A percentile compares a stretch with the other conserved stretches of the same genome.
These are phyloP conservation scores for Moesziomyces sp. DNA, from an alignment of 1,284 basidiomycete species.

Conservation along the genomic window DNA sequence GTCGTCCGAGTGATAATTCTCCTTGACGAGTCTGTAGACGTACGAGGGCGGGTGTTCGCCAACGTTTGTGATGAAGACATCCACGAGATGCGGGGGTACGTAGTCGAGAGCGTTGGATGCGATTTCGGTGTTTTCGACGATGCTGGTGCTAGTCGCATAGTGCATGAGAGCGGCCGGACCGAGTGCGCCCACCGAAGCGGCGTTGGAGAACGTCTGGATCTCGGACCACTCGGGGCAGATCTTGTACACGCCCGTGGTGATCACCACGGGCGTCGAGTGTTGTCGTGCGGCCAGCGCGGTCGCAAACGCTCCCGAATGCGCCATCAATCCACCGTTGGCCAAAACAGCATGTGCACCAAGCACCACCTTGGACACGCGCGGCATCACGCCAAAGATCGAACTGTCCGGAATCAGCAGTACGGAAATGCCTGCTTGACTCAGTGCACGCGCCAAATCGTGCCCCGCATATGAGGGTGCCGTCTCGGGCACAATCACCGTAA, in stretches of 20 bases:
- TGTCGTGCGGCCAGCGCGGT: constrained; percentile 88
- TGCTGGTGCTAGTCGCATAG: constrained; percentile 62
- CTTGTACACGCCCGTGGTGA: constrained; percentile 95
- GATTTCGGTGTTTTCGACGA: constrained; percentile 86
- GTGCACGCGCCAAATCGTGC: constrained; percentile 78
- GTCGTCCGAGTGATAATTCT: constrained; percentile 61
- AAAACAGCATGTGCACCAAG: constrained; percentile 91
- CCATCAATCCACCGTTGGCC: constrained; percentile 94
- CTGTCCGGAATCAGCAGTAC: constrained; percentile 95
- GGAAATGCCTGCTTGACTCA: constrained; percentile 83
- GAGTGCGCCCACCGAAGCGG: constrained; percentile 4
- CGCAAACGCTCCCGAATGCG: constrained; percentile 83
- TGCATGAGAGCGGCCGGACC: constrained; percentile 71
- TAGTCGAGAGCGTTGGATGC: constrained; percentile 94
- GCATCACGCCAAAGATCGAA: constrained; percentile 93
- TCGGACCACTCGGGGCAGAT: constrained; percentile 92
- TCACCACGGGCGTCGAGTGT: constrained; percentile 91
- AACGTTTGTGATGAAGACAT: constrained; percentile 93
- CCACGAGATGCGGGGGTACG: constrained; percentile 87
- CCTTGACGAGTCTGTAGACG: constrained; percentile 67
- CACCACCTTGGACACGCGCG: constrained; percentile 94
- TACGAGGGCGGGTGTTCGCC: constrained; percentile 67
- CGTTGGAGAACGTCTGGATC: constrained; percentile 39
- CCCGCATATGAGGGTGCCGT: constrained; percentile 91
- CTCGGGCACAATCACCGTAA: constrained; percentile 95